These are phyloP conservation scores for Solanum chilense DNA, from an alignment of 257 asterid species.

Conservation along the genomic window DNA sequence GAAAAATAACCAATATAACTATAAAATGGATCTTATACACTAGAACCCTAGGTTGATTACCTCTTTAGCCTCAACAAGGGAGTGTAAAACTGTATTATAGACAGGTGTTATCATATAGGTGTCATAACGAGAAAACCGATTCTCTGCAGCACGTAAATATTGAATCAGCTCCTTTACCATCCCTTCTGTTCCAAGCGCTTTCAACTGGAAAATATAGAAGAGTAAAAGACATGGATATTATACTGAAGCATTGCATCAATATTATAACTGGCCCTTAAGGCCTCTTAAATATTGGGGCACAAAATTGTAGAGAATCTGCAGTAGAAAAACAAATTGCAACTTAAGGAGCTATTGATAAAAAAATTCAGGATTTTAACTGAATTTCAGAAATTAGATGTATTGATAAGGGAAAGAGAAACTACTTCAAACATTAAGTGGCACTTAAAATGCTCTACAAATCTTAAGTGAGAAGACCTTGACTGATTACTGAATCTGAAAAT, in stretches of 20 bases:
- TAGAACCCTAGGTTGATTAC: slow-evolving; percentile 27
- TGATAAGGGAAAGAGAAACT: neutral
- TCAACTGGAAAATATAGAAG: slow-evolving; percentile 41
- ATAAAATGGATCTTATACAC: neutral
- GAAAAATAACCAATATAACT: neutral
- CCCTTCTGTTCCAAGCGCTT: slow-evolving; percentile 77
- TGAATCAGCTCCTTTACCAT: slow-evolving; percentile 48
- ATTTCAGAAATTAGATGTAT: neutral
- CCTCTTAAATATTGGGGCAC: neutral
- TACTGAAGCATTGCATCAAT: slow-evolving; percentile 2
- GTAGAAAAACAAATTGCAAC: neutral
- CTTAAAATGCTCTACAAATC: neutral
- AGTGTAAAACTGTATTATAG: slow-evolving; percentile 58
- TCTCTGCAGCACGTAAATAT: slow-evolving; percentile 44
- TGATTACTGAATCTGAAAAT: neutral
- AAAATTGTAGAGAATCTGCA: neutral
- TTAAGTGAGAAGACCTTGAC: neutral
- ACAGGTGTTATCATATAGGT: slow-evolving; percentile 23
- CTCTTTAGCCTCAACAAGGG: slow-evolving; percentile 69
- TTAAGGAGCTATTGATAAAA: neutral
- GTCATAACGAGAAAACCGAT: slow-evolving; percentile 18
- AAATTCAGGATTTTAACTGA: neutral
- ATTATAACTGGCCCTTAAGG: neutral
- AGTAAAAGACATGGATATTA: neutral
- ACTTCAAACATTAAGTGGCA: neutral